Evolutionary conservation across 2,329 filamentous ascomycete genomes (phyloP), one percentile per base, ranked within the genome.

Genomic region (Dothidotthia symphoricarpi): DNA sequence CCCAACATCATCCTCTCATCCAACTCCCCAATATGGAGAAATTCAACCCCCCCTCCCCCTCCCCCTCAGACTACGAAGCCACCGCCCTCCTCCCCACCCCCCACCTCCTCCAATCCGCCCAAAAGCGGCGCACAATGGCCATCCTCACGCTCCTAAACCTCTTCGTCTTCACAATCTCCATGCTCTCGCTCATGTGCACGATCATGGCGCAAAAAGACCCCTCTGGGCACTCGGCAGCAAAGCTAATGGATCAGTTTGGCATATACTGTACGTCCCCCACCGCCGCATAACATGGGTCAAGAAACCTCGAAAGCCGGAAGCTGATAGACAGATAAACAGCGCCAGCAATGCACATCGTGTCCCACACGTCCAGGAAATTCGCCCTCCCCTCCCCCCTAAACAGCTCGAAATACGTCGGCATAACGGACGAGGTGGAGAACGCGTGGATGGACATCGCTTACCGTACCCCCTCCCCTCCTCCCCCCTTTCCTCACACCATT

Each of bases 371-470:
- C 15, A 41, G 44, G 6, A 55, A 58, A n/a, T 64, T 63, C 40
- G 34, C 48, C n/a, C 31, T 63, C 6, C 39, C 58, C 2, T 53
- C 47, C 13, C 59, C 59, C 4, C 38, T 63, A 27, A 63, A 63
- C 36, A 41, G 51, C 1, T 63, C 59, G 15, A 61, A 60, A 36
- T 82, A 75, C 49, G 73, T 81, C 26, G 79, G 79, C 7, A 75
- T 70, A 26, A 76, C 78, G 0, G 69, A 73, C 2, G 72, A 77
- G 10, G 78, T 81, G 3, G 79, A 82, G 39, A 68, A 70, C 34
- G 75, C 75, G 5, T 82, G 79, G 79, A 69, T 77, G 32, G 70
- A 72, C 13, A 71, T 80, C 26, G 75, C 75, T 9, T 74, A 74
- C 46, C 51, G 67, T 70, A 61, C 43, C 55, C 36, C 14, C 16